phyloP scores from a whole-genome alignment of 192 early-diverging fungal genomes.

The Rhizoclosmatium globosum region DNA sequence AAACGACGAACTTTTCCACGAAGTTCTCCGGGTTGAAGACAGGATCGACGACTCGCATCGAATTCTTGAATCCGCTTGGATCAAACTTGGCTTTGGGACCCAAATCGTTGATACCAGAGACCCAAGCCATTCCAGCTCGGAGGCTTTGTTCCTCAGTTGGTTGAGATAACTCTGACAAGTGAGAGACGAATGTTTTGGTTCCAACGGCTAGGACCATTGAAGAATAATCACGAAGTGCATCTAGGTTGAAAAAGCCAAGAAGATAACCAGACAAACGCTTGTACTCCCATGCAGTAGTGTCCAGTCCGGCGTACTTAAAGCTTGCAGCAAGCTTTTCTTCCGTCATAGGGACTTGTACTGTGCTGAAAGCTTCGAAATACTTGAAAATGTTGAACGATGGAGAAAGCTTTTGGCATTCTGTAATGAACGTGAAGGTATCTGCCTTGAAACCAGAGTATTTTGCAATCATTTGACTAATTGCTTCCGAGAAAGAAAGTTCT shows the following conservation, averaged over 20 bases:
- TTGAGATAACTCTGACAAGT: neutral
- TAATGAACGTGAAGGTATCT: constrained; percentile 26
- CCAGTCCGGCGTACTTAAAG: constrained; percentile 33
- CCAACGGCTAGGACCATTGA: constrained; percentile 17
- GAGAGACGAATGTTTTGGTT: constrained; percentile 12
- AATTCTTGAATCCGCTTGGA: constrained; percentile 28
- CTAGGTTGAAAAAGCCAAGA: constrained; percentile 22
- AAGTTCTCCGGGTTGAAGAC: constrained; percentile 32
- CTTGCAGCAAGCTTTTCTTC: constrained; percentile 22
- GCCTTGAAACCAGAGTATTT: constrained; percentile 18
- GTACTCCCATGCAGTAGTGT: neutral
- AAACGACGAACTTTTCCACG: constrained; percentile 17
- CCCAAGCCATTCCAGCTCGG: constrained; percentile 25
- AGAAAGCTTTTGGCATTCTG: constrained; percentile 14
- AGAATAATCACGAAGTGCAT: constrained; percentile 2
- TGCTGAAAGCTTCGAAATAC: constrained; percentile 29
- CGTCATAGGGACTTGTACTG: neutral
- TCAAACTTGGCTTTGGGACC: constrained; percentile 41
- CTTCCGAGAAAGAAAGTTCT: constrained; percentile 23
- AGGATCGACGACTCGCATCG: constrained; percentile 24
- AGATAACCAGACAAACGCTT: constrained; percentile 2
- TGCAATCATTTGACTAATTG: neutral
- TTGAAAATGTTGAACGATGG: constrained; percentile 30
- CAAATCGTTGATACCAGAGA: constrained; percentile 31
- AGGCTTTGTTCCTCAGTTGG: constrained; percentile 20